Evolutionary conservation across 73 alveolate species (phyloP).

Genomic region (Paramecium sonneborni): DNA sequence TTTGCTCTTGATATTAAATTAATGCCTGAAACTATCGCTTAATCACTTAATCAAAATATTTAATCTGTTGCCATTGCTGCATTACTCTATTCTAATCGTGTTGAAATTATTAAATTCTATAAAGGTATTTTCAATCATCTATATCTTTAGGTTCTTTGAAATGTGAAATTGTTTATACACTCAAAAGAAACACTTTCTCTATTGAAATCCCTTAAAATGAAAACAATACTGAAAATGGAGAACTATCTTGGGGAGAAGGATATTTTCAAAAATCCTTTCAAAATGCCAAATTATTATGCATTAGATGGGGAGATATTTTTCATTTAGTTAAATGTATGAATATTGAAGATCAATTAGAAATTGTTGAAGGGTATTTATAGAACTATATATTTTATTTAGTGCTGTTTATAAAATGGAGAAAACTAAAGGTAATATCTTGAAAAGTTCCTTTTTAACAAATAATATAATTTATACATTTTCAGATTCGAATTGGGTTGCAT

Average conservation of each 20-base stretch:
- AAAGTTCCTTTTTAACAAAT: slow-evolving; percentile 29
- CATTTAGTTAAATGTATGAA: slow-evolving; percentile 43
- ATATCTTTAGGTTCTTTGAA: not conserved
- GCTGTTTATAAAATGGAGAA: slow-evolving; percentile 10
- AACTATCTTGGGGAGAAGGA: slow-evolving; percentile 43
- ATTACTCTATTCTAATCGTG: not conserved
- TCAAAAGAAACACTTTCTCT: slow-evolving; percentile 1
- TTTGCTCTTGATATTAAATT: not conserved
- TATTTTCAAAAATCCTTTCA: not conserved
- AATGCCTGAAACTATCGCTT: slow-evolving; percentile 33
- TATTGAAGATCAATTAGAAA: slow-evolving; percentile 24
- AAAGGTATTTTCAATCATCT: not conserved
- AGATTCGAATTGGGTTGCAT: not conserved
- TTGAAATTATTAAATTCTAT: slow-evolving; percentile 9
- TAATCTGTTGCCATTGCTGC: not conserved
- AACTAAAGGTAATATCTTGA: not conserved
- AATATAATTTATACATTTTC: not conserved
- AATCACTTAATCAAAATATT: not conserved
- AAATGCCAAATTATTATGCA: not conserved
- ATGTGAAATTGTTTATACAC: slow-evolving; percentile 48
- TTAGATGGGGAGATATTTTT: slow-evolving; percentile 42
- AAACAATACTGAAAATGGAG: not conserved
- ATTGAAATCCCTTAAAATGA: not conserved
- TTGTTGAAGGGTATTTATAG: slow-evolving; percentile 51
- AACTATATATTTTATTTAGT: not conserved